Base-by-base conservation (phyloP, 1,139 yeast species). In the Chernovozyma aurita region DNA sequence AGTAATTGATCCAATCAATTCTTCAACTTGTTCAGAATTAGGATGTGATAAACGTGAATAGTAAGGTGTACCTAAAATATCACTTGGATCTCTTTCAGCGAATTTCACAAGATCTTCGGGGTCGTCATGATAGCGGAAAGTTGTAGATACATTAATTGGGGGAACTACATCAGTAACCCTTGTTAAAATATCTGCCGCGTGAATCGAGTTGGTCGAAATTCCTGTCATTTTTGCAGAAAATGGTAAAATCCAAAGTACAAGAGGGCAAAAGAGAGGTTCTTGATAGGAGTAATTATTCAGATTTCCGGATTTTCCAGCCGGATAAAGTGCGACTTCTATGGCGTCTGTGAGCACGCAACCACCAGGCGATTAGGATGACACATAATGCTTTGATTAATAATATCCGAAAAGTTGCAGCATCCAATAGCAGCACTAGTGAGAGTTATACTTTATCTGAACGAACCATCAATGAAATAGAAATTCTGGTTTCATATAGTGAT, bases 91-190 rank as follows among this genome's bases (percentile, higher is more conserved):
- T 20, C 48, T 46, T 27, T 45, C 49, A 2, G 47, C 49, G 4
- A 71, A 70, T 20, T 76, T 70, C n/a, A 64, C 54, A 22, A 74
- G 56, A 14, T 68, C 55, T 0, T 58, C 63, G 0, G 92, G 88
- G 45, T 85, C 73, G 2, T 66, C 53, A 18, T 73, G 61, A 57
- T 88, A 88, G 35, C 76, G 69, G 56, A 65, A 88, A 0, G 95
- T 90, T 4, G 97, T 84, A 3, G 95, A 61, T 4, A 86, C 80
- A 45, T 84, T 85, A 40, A 90, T 80, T 17, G 97, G 95, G 4
- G 95, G 80, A 0, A 82, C 78, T 11, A 83, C 85, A 48, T 83
- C 92, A 3, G 64, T 40, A 2, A 65, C 71, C 22, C 71, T 49
- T 30, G 63, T 56, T 20, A 61, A 47, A 30, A 49, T 51, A 48